Evolutionary conservation across 495 filamentous ascomycete species (phyloP).

Genomic region (Letharia columbiana): DNA sequence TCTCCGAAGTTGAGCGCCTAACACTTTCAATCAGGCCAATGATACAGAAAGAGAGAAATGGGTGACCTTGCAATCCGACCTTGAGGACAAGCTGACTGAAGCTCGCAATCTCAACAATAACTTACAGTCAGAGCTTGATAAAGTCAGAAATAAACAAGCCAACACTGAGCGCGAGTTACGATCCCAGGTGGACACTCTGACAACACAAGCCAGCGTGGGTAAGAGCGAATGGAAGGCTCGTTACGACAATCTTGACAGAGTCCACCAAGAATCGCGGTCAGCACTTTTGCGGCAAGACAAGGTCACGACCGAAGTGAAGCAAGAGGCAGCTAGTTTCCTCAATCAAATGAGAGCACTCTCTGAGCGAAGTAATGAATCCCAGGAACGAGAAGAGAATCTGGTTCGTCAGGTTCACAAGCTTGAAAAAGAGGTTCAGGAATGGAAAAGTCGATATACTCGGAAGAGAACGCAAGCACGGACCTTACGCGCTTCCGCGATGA

Average conservation of each 20-base stretch:
- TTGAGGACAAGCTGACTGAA: slow-evolving; percentile 72
- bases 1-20: slow-evolving; percentile 4
- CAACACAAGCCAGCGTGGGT: slow-evolving; percentile 26
- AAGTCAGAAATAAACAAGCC: slow-evolving; percentile 57
- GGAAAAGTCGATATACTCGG: slow-evolving; percentile 81
- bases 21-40: slow-evolving; percentile 29
- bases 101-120: slow-evolving; percentile 69
- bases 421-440: slow-evolving; percentile 74
- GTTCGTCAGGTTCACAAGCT: slow-evolving; percentile 61
- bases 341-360: slow-evolving; percentile 83
- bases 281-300: slow-evolving; percentile 66
- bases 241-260: slow-evolving; percentile 56
- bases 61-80: slow-evolving; percentile 58
- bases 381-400: slow-evolving; percentile 73
- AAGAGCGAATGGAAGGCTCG: slow-evolving; percentile 44
- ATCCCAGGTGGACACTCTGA: slow-evolving; percentile 52
- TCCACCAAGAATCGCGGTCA: slow-evolving; percentile 62
- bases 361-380: slow-evolving; percentile 63
- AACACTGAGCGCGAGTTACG: slow-evolving; percentile 54
- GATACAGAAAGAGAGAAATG: slow-evolving; percentile 54
- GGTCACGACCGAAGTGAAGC: slow-evolving; percentile 81
- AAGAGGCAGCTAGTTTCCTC: slow-evolving; percentile 75
- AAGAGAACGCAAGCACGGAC: slow-evolving; percentile 77
- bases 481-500: slow-evolving; percentile 70
- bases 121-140: slow-evolving; percentile 68